phyloP scores from a whole-genome alignment of 208 protist species.

The Angomonas desouzai region DNA sequence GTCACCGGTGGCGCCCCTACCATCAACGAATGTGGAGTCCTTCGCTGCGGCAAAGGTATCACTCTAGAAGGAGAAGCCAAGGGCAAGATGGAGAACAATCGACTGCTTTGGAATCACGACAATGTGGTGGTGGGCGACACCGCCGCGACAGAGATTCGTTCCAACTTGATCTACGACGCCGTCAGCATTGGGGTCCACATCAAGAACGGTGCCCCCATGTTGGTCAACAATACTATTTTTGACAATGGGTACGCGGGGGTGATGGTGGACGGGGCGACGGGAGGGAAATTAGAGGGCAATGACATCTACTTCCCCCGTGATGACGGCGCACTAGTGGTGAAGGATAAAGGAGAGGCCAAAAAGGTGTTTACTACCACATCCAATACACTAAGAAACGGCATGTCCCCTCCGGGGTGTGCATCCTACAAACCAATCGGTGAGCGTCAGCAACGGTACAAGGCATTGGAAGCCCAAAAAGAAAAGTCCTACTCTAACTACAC shows the following conservation, averaged over 20 bases:
- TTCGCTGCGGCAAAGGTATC: constrained; percentile 25
- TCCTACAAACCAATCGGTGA: constrained; percentile 17
- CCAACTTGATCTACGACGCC: constrained; percentile 36
- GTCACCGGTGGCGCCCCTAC: constrained; percentile 17
- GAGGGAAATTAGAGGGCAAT: constrained; percentile 30
- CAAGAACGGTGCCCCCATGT: constrained; percentile 11
- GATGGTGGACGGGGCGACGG: constrained; percentile 16
- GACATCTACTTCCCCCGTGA: constrained; percentile 32
- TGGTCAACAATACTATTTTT: constrained; percentile 30
- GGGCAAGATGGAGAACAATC: constrained; percentile 21
- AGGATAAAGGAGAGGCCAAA: constrained; percentile 14
- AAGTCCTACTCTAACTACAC: constrained; percentile 13
- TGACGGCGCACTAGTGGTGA: constrained; percentile 27
- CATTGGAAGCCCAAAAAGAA: constrained; percentile 19
- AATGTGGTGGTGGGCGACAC: constrained; percentile 24
- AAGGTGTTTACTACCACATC: constrained; percentile 9
- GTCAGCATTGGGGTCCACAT: constrained; percentile 23
- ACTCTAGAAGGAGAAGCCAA: constrained; percentile 15
- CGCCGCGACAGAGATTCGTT: constrained; percentile 14
- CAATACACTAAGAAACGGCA: constrained; percentile 32
- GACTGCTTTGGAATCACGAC: constrained; percentile 33
- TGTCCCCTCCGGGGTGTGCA: constrained; percentile 20
- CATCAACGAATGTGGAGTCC: constrained; percentile 23
- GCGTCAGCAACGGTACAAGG: constrained; percentile 26
- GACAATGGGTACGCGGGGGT: constrained; percentile 30